Evolutionary conservation across 768 basidiomycete species (phyloP).

Genomic region (Boletellus ananas): DNA sequence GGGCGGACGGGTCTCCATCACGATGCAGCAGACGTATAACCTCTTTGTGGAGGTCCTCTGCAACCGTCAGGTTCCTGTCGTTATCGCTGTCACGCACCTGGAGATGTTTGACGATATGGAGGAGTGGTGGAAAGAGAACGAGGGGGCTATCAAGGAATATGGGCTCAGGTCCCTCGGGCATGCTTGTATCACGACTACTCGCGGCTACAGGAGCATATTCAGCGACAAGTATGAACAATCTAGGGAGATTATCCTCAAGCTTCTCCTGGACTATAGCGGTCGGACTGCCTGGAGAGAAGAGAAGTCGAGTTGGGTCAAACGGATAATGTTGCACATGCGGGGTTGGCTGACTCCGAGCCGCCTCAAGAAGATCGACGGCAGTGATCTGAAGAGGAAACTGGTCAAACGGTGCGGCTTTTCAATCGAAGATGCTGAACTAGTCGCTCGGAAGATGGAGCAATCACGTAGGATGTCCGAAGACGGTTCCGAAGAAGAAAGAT

Average conservation of each 20-base stretch:
- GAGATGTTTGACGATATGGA: constrained; percentile 33
- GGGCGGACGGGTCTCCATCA: constrained; percentile 22
- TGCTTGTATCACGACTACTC: constrained; percentile 39
- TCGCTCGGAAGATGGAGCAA: constrained; percentile 20
- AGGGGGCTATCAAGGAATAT: constrained; percentile 28
- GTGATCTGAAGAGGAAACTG: constrained; percentile 20
- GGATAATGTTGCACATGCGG: constrained; percentile 24
- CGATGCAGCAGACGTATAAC: constrained; percentile 27
- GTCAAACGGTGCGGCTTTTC: constrained; percentile 23
- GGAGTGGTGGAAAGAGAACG: constrained; percentile 40
- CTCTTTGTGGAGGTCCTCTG: constrained; percentile 41
- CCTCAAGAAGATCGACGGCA: constrained; percentile 6
- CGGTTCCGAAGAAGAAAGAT: constrained; percentile 9
- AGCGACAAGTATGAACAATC: constrained; percentile 34
- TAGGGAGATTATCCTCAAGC: constrained; percentile 17
- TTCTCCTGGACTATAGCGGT: constrained; percentile 17
- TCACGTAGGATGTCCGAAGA: constrained; percentile 4
- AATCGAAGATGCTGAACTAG: constrained; percentile 13
- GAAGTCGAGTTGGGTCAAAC: constrained; percentile 23
- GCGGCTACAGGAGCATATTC: constrained; percentile 18
- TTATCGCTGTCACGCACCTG: constrained; percentile 35
- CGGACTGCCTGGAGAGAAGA: constrained; percentile 23
- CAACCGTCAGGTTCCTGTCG: constrained; percentile 28
- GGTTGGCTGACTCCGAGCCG: constrained; percentile 19
- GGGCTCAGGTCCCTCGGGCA: constrained; percentile 35